Conservation (phyloP, 1,284 basidiomycete species). For the Moniliophthora roreri region DNA sequence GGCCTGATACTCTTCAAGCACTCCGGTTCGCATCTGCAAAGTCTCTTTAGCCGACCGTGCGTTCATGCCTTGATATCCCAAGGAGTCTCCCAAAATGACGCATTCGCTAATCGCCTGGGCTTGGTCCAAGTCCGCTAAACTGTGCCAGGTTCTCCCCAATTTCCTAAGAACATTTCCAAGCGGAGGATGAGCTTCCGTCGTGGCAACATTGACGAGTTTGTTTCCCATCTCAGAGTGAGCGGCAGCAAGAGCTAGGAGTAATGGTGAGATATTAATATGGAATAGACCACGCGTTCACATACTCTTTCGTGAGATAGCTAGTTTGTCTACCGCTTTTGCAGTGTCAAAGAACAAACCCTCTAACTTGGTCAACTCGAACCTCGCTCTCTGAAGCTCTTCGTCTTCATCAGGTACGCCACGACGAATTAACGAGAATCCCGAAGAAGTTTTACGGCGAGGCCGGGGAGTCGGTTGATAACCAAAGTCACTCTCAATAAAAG, state of each 20-base stretch:
- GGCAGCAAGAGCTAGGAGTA: conserved; percentile 63
- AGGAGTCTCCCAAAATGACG: conserved; percentile 86
- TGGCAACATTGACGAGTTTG: conserved; percentile 84
- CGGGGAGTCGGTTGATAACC: conserved; percentile 84
- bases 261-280: neutral
- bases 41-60: conserved; percentile 95
- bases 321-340: conserved; percentile 82
- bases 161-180: conserved; percentile 81
- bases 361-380: conserved; percentile 86
- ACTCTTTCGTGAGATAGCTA: conserved; percentile 82
- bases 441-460: conserved; percentile 65
- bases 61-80: conserved; percentile 93
- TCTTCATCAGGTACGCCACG: conserved; percentile 80
- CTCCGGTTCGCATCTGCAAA: conserved; percentile 79
- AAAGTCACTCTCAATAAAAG: conserved; percentile 95
- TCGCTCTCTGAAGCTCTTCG: conserved; percentile 83
- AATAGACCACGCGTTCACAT: conserved; percentile 17
- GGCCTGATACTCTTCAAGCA: conserved; percentile 89
- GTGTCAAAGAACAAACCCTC: conserved; percentile 89
- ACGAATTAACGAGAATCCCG: conserved; percentile 68
- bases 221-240: conserved; percentile 87
- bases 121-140: conserved; percentile 80
- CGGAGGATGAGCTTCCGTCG: conserved; percentile 82
- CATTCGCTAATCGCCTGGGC: conserved; percentile 89
- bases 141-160: conserved; percentile 83